Base-by-base conservation (phyloP, 805 yeast species). In the Saccharomycopsis microspora region DNA sequence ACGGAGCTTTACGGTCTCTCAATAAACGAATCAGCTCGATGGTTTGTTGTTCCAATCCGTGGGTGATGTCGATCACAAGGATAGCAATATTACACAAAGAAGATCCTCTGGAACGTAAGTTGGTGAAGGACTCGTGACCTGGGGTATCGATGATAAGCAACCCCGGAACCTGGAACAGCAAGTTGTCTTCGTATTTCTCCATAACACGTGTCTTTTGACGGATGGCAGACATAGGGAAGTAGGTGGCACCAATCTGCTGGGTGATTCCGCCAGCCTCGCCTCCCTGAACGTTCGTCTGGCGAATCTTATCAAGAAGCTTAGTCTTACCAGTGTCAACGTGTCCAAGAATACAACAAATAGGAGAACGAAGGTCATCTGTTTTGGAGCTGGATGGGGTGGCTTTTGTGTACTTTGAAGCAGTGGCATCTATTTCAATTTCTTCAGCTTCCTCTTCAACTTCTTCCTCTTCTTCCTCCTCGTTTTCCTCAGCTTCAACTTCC, bases 241-340 rank as follows among this genome's bases (percentile, higher is more conserved):
- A 93, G 28, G 99, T 93, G 48, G 99, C 99, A 78, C 99, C 99
- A 63, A 93, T 93, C 70, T 93, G 99, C 76, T 93, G 99, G 55
- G 99, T 93, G 65, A 93, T 93, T 73, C 99, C 99, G 73, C 99
- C 99, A 48, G 99, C 99, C 72, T 93, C 99, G 63, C 98, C 99
- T 65, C 97, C 99, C 72, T 93, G 99, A 53, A 93, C 99, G 62
- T 93, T 93, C 39, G 97, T 93, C 72, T 90, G 97, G 72, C 99
- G 90, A 58, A 93, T 82, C 68, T 93, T 93, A 64, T 93, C 99
- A 64, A 93, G 75, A 56, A 93, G 76, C 65, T 93, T 93, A 56
- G 99, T 93, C 69, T 93, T 93, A 81, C 99, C 99, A 50, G 98
- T 93, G 75, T 93, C 99, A 68, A 93, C 99, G 73, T 93, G 99